Conservation (phyloP, 2,329 filamentous ascomycete genomes). For the Periglandula ipomoeae region DNA sequence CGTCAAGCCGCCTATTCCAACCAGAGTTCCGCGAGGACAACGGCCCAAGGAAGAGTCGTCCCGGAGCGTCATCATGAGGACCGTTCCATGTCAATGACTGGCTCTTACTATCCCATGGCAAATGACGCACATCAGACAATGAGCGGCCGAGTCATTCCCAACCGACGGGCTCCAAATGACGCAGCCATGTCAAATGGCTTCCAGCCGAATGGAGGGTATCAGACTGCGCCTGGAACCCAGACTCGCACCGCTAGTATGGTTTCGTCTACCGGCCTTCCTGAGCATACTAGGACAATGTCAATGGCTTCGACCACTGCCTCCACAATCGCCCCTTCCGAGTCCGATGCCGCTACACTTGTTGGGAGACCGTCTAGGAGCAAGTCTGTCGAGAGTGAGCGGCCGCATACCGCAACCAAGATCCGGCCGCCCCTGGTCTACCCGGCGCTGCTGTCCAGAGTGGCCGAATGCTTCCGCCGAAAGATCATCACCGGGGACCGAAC, state of each 20-base stretch:
- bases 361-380: slow-evolving; percentile 49
- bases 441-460: slow-evolving; percentile 85
- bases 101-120: slow-evolving; percentile 59
- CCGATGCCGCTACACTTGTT: slow-evolving; percentile 37
- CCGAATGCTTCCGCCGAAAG: slow-evolving; percentile 83
- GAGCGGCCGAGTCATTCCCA: slow-evolving; percentile 85
- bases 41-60: slow-evolving; percentile 82
- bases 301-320: slow-evolving; percentile 79
- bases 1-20: slow-evolving; percentile 66
- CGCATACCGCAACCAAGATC: slow-evolving; percentile 49
- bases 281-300: slow-evolving; percentile 66
- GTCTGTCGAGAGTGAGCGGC: slow-evolving; percentile 45
- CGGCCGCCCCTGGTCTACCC: slow-evolving; percentile 85
- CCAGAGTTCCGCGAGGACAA: slow-evolving; percentile 62
- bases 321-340: slow-evolving; percentile 58
- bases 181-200: slow-evolving; percentile 27
- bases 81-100: slow-evolving; percentile 92
- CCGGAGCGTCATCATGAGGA: slow-evolving; percentile 88
- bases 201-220: slow-evolving; percentile 27
- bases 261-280: slow-evolving; percentile 38
- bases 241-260: slow-evolving; percentile 54
- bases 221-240: slow-evolving; percentile 41
- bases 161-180: slow-evolving; percentile 42
- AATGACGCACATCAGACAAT: slow-evolving; percentile 81
- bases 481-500: slow-evolving; percentile 79